Base-by-base conservation (phyloP, 2,329 filamentous ascomycete genomes). In the Botrytis squamosa region DNA sequence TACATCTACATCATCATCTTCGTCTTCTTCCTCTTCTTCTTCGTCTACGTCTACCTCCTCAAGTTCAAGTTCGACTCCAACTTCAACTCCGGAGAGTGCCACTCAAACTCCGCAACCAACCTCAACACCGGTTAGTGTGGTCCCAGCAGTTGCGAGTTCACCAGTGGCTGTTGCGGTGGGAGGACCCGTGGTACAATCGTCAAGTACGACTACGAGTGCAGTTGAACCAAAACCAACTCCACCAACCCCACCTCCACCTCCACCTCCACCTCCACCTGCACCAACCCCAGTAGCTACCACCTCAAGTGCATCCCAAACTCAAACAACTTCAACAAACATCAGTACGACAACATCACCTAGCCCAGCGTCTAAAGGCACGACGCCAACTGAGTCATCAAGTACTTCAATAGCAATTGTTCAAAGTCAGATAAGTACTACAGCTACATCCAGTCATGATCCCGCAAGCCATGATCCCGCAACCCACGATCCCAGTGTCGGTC, bases 51-150 rank as follows among this genome's bases (percentile, higher is more conserved):
- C 74, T 57, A 40, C 38, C 59, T 65, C 57, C 46, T 66, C 67
- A n/a, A 52, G 62, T 40, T 70, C 64, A 25, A 64, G 16, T 20
- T 42, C 62, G 16, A 42, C 62, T 29, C 22, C 38, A 20, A 29
- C 67, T 2, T 16, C 46, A 33, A 33, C n/a, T 33, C 64, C 74
- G 25, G 71, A 75, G 46, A 44, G 60, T 49, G 73, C 73, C 75
- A 66, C 20, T 33, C 60, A 40, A 42, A 33, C 40, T 33, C 66
- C 57, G 22, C 42, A 33, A 59, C 72, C 77, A 38, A 69, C 74
- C 52, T 71, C 79, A 52, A 72, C 67, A 38, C 71, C 74, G 22
- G 75, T 76, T 82, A 88, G 86, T 78, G 86, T 85, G 74, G 82
- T 88, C 76, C 86, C 86, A 70, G 85, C 80, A 77, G 71, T 77